phyloP scores from a whole-genome alignment of 805 yeast species.

The Ascoidea rubescens region DNA sequence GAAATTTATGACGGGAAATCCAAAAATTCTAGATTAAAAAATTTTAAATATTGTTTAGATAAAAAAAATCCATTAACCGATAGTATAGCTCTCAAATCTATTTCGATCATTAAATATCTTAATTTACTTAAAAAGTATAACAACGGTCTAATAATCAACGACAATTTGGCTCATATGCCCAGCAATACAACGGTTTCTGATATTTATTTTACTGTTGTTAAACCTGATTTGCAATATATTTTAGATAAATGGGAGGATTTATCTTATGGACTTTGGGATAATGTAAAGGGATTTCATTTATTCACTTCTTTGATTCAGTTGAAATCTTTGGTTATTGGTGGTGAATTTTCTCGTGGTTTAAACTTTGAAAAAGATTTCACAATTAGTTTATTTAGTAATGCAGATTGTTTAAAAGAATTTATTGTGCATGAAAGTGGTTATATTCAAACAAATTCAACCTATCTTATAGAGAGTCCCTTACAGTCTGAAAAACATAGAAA shows the following conservation, averaged over 20 bases:
- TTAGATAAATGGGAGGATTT: conserved; percentile 34
- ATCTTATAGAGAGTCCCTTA: neutral
- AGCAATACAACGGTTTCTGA: conserved; percentile 7
- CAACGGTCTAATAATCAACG: neutral
- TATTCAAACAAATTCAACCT: neutral
- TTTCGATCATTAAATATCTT: conserved; percentile 24
- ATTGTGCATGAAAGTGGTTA: conserved; percentile 3
- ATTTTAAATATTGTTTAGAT: conserved; percentile 59
- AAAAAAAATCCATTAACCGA: conserved; percentile 83
- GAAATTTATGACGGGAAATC: conserved; percentile 12
- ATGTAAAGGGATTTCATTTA: conserved; percentile 45
- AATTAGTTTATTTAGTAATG: neutral
- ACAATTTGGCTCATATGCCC: neutral
- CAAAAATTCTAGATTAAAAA: conserved; percentile 76
- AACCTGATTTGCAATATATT: conserved; percentile 49
- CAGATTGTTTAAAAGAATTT: conserved; percentile 3
- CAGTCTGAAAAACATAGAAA: conserved; percentile 21
- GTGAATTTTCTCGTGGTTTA: conserved; percentile 17
- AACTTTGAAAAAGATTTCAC: conserved; percentile 14
- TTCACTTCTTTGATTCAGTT: conserved; percentile 55
- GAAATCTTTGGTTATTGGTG: conserved; percentile 39
- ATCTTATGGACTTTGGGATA: conserved; percentile 76
- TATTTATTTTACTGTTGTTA: conserved; percentile 32
- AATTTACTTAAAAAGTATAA: conserved; percentile 5
- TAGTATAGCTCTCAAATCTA: conserved; percentile 77